These are phyloP conservation scores for Verbena officinalis DNA, from an alignment of 257 asterid genomes.

Conservation along the genomic window DNA sequence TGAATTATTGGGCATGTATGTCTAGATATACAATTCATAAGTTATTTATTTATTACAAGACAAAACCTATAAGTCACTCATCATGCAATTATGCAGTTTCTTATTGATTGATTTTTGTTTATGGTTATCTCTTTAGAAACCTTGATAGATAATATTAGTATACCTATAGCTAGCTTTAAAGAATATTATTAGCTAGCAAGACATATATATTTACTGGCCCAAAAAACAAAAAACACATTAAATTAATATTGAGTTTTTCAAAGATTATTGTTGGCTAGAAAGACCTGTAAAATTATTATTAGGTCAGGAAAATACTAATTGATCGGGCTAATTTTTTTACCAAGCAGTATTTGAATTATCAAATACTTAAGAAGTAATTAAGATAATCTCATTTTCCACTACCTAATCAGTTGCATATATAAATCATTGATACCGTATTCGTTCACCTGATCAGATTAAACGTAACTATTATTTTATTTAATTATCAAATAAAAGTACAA, in stretches of 20 bases:
- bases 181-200: too few relatives aligned
- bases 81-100: constrained; percentile 37
- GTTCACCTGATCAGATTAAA: constrained; percentile 20
- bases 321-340: too few relatives aligned
- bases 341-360: too few relatives aligned
- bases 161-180: neutral
- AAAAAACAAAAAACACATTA: too few relatives aligned
- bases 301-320: too few relatives aligned
- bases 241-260: too few relatives aligned
- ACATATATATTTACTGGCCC: too few relatives aligned
- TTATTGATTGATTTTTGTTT: neutral
- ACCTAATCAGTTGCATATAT: constrained; percentile 20
- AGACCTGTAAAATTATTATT: too few relatives aligned
- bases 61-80: constrained; percentile 23
- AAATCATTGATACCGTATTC: constrained; percentile 13
- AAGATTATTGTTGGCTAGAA: too few relatives aligned
- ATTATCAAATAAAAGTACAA: constrained; percentile 12
- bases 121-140: neutral
- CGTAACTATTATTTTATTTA: too few relatives aligned
- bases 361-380: too few relatives aligned
- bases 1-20: constrained; percentile 34
- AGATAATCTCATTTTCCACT: constrained; percentile 2
- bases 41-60: constrained; percentile 12
- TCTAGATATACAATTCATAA: constrained; percentile 28
- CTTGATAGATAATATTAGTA: neutral